A percentile compares a stretch with the other conserved stretches of the same genome.
Conservation (phyloP, 2,329 filamentous ascomycete species). For the Colletotrichum theobromicola region DNA sequence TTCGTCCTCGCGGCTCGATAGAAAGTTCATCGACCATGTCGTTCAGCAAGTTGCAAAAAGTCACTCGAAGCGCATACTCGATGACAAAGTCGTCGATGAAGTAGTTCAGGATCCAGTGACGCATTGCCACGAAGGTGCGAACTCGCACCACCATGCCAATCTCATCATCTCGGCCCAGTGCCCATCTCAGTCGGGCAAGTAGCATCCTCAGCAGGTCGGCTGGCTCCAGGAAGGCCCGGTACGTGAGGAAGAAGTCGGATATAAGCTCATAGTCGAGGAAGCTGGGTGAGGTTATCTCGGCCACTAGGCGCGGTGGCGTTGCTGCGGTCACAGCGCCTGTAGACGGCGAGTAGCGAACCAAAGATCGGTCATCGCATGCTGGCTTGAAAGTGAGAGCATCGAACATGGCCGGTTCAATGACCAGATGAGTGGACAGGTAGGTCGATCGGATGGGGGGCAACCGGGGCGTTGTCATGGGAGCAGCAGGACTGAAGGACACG, state of each 20-base stretch:
- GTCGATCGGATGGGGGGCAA: conserved; percentile 47
- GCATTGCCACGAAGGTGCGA: conserved; percentile 90
- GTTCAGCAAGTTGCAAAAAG: conserved; percentile 85
- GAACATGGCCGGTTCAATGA: conserved; percentile 79
- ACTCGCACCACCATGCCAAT: conserved; percentile 93
- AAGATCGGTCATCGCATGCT: conserved; percentile 74
- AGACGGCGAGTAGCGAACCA: conserved; percentile 80
- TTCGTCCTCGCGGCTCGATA: conserved; percentile 46
- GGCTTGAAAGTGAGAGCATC: conserved; percentile 82
- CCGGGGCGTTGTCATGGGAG: conserved; percentile 37
- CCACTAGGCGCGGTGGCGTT: conserved; percentile 87
- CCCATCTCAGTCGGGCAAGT: conserved; percentile 86
- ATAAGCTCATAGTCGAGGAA: conserved; percentile 97
- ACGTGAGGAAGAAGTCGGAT: conserved; percentile 97
- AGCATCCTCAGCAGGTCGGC: conserved; percentile 82
- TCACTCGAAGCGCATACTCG: conserved; percentile 73
- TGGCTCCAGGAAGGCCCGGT: conserved; percentile 82
- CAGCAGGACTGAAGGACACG: conserved; percentile 3
- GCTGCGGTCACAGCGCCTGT: conserved; percentile 84
- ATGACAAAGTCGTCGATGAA: conserved; percentile 92
- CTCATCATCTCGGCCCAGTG: conserved; percentile 79
- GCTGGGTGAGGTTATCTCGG: conserved; percentile 93
- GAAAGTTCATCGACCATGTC: conserved; percentile 62
- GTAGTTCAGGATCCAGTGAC: conserved; percentile 98
- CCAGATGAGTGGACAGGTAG: conserved; percentile 53